Percentiles rank a stretch among this genome's conserved stretches.
phyloP scores from a whole-genome alignment of 1,284 basidiomycete species.

The Caloboletus inedulis region DNA sequence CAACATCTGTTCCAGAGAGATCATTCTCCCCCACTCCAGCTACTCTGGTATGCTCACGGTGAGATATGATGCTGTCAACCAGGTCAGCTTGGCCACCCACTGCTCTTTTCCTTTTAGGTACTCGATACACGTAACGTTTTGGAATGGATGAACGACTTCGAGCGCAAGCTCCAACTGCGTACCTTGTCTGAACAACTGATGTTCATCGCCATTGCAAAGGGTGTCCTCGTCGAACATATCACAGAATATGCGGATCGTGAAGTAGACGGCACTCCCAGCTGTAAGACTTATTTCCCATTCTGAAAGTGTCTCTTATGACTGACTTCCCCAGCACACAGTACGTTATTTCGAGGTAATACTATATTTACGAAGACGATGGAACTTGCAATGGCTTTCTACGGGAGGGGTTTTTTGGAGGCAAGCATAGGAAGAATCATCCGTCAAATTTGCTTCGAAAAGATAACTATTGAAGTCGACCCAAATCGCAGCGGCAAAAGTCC shows the following conservation, averaged over 20 bases:
- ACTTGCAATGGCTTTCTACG: constrained; percentile 71
- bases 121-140: constrained; percentile 64
- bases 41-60: constrained; percentile 59
- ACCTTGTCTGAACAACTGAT: constrained; percentile 58
- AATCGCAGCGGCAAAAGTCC: constrained; percentile 54
- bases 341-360: constrained; percentile 77
- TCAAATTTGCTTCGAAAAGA: constrained; percentile 63
- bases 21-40: constrained; percentile 61
- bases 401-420: constrained; percentile 70
- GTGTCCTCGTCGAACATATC: constrained; percentile 62
- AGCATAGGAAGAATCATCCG: constrained; percentile 70
- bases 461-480: constrained; percentile 77
- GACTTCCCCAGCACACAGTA: constrained; percentile 51
- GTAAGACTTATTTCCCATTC: constrained; percentile 38
- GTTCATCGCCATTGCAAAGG: constrained; percentile 63
- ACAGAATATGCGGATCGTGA: constrained; percentile 63
- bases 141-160: constrained; percentile 72
- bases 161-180: constrained; percentile 61
- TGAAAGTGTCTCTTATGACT: constrained; percentile 4
- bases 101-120: constrained; percentile 38
- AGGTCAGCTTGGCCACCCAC: constrained; percentile 4
- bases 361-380: constrained; percentile 80
- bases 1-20: constrained; percentile 50
- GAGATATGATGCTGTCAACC: constrained; percentile 16
- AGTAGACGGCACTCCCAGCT: constrained; percentile 60